Evolutionary conservation across 1,284 basidiomycete species (phyloP), one percentile per base, ranked within the genome.

Genomic region (Apiotrichum laibachii): DNA sequence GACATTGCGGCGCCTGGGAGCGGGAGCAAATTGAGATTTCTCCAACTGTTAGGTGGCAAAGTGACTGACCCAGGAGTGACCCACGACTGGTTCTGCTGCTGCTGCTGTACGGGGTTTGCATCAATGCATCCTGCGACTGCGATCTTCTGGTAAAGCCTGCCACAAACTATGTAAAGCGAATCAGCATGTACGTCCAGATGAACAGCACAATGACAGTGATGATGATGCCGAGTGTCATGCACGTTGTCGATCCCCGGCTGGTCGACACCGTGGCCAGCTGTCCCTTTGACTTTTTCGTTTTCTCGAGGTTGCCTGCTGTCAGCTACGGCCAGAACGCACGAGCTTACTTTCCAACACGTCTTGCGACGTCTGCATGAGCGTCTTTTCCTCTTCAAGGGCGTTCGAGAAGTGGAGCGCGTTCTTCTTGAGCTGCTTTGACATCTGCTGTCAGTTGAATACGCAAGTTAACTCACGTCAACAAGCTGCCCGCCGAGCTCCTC

Each of bases 161-260:
- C 10, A n/a, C 5, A n/a, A n/a, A n/a, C 43, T 44, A 44, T 44
- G 77, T 77, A 58, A 80, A 75, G 12, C 77, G 70, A 52, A 80
- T 80, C 47, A 80, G 67, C 65, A 79, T 66, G 61, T 77, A 77
- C 11, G 77, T 80, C 78, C 78, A 80, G 16, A 77, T 59, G 60
- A 77, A 80, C 33, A 75, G 60, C 21, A 80, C 55, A 37, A 77
- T 60, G 9, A 80, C 78, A 1, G 73, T 57, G 4, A 75, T 21
- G 26, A 77, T 67, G 6, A 76, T 66, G 1, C 72, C 72, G 1
- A 80, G 53, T 7, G 73, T 77, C 64, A 80, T 62, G 64, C 77
- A 80, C 6, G 78, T 80, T 47, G 77, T 80, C 7, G 73, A 66
- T 45, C 75, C 60, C 4, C 73, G 67, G 59, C 73, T 77, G 33